A percentile compares a stretch with the other conserved stretches of the same genome.
These are phyloP conservation scores for Volvariella volvacea DNA, from an alignment of 1,284 basidiomycete species.

Conservation along the genomic window DNA sequence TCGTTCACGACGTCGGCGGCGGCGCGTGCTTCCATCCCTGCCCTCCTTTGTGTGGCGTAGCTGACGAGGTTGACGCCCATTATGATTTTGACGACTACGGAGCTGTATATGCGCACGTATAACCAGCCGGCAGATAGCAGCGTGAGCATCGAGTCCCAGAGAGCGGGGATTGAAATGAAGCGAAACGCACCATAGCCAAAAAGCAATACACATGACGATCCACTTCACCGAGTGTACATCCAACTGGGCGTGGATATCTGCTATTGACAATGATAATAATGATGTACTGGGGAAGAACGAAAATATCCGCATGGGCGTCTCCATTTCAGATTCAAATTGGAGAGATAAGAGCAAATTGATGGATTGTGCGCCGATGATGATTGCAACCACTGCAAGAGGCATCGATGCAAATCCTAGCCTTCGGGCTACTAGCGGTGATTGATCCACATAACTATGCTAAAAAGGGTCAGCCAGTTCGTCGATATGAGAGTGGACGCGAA, in stretches of 20 bases:
- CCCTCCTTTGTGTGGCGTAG: slow-evolving; percentile 71
- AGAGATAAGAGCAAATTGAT: slow-evolving; percentile 48
- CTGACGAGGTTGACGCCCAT: slow-evolving; percentile 82
- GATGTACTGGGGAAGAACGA: slow-evolving; percentile 39
- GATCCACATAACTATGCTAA: slow-evolving; percentile 88
- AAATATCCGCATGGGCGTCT: slow-evolving; percentile 34
- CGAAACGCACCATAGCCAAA: slow-evolving; percentile 75
- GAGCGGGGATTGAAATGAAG: too few relatives aligned
- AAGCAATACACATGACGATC: slow-evolving; percentile 57
- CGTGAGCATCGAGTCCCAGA: too few relatives aligned
- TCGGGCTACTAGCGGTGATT: slow-evolving; percentile 90
- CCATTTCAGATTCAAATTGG: slow-evolving; percentile 2
- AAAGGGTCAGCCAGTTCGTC: slow-evolving; percentile 6
- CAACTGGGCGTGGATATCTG: too few relatives aligned
- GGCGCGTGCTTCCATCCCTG: slow-evolving; percentile 72
- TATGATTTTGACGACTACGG: slow-evolving; percentile 82
- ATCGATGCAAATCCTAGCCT: slow-evolving; percentile 92
- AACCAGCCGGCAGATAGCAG: too few relatives aligned
- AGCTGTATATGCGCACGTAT: too few relatives aligned
- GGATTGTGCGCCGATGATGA: slow-evolving; percentile 84
- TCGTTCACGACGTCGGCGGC: slow-evolving; percentile 73
- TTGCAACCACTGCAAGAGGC: slow-evolving; percentile 87
- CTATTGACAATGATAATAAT: too few relatives aligned
- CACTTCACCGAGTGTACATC: slow-evolving; percentile 57
- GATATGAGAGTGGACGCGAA: slow-evolving; percentile 1